Percentiles rank a stretch among this genome's conserved stretches.
Conservation (phyloP, 106 monocot species). For the Phalaenopsis equestris region DNA sequence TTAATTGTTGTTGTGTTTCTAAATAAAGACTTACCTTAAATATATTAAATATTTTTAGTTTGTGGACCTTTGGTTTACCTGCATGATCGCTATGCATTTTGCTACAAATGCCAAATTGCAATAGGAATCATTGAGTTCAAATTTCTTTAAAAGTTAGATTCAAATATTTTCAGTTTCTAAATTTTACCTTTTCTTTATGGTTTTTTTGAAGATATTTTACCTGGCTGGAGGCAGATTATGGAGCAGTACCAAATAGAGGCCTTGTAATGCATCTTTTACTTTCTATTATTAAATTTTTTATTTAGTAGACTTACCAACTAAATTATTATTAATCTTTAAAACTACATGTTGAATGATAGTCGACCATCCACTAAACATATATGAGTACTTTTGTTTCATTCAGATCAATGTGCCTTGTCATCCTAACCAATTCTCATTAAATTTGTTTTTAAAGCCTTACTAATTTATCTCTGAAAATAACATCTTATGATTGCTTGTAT, state of each 20-base stretch:
- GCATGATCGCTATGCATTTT: neutral
- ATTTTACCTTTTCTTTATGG: constrained; percentile 1
- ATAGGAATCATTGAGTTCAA: neutral
- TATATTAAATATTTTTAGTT: neutral
- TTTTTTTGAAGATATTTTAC: constrained; percentile 52
- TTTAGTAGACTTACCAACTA: neutral
- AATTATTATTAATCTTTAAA: neutral
- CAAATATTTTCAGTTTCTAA: neutral
- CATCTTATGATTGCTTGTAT: neutral
- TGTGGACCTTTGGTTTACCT: too few species aligned
- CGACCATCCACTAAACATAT: neutral
- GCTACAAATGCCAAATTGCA: neutral
- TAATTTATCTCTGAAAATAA: neutral
- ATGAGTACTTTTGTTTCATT: neutral
- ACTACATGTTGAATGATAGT: neutral
- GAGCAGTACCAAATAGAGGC: constrained; percentile 85
- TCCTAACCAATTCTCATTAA: neutral
- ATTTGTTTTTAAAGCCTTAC: neutral
- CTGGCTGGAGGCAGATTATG: constrained; percentile 81
- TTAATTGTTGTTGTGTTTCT: neutral
- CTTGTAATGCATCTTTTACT: constrained; percentile 41
- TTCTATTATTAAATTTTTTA: neutral
- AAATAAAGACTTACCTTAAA: neutral
- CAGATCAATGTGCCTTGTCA: neutral
- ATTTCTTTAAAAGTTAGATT: neutral